Evolutionary conservation across 768 basidiomycete species (phyloP), one percentile per base, ranked within the genome.

Genomic region (Panaeolus papilionaceus): DNA sequence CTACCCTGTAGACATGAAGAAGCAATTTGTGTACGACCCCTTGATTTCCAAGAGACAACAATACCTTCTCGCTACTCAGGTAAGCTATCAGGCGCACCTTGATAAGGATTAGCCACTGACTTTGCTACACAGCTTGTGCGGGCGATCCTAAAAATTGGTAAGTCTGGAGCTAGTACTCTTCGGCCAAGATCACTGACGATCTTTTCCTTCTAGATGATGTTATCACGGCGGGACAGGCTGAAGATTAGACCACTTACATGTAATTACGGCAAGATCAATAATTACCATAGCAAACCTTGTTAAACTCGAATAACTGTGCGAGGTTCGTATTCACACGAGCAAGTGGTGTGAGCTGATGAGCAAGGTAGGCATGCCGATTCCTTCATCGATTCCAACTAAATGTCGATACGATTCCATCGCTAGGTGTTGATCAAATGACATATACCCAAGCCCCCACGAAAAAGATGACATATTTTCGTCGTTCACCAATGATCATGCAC

Each of bases 31-130:
- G 49, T 96, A 96, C 72, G 98, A 99, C 75, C 97, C 98, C 37
- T 81, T 98, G 70, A 98, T 99, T 79, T 96, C 96, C 47, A 99
- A 99, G 82, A 84, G 97, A 75, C 96, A 98, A 76, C 97, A 99
- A 75, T 98, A 95, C 80, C 82, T 99, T 67, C 84, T 99, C 47
- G 98, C 98, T n/a, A 98, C 96, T 23, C 96, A 96, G 87, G 90
- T 93, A 68, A 61, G 85, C 75, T 49, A 20, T n/a, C 40, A 33
- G 18, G 28, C 37, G 16, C 49, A 12, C 12, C 39, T 58, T 14
- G 61, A 37, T 20, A 33, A 45, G 65, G 54, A 18, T n/a, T 42
- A 66, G 20, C 42, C 26, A 42, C 64, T 68, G 37, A 40, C 63
- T 54, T 38, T 61, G 70, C 20, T 64, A 66, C 44, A 67, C 68